Base-by-base conservation (phyloP, 208 protist species). In the Trypanosoma melophagium region DNA sequence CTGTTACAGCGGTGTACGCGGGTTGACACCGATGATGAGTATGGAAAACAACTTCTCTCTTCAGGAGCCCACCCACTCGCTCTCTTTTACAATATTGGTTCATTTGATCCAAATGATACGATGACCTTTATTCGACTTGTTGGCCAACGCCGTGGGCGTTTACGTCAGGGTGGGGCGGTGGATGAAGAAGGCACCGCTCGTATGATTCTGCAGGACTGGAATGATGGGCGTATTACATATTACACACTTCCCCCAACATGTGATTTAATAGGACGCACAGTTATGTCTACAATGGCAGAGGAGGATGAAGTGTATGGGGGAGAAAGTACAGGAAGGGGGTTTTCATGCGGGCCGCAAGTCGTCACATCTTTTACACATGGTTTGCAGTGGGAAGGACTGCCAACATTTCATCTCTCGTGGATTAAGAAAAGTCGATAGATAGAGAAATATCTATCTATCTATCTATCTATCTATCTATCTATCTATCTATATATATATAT, bases 161-260 rank as follows among this genome's bases (percentile, higher is more conserved):
- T 98, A 7, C 74, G 68, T 16, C 90, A 96, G 47, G 94, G 94
- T 38, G 95, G 96, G 12, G 66, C 83, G 21, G 79, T 97, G 22
- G 92, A 99, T 66, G 85, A 96, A 61, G 83, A 98, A 52, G 89
- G 66, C 24, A 96, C 96, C 3, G 97, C 92, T 24, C 75, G 85
- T n/a, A 89, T 91, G 77, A 89, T 99, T 31, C 68, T 99, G 17
- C 71, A 93, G 38, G 96, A 98, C 71, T 99, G 97, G 96, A 98
- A 97, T 70, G 77, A 90, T 52, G 97, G 97, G 55, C 86, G 87
- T 51, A 98, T 99, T 60, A 80, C 86, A 31, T 99, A 98, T 83
- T 99, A 98, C 84, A 98, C 97, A 4, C 64, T 90, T 14, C 96
- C 97, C 28, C 96, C 97, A 3, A 80, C 73, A 7, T 80, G 80